Conservation (phyloP, 192 early-diverging fungal species). For the Backusella westeae region DNA sequence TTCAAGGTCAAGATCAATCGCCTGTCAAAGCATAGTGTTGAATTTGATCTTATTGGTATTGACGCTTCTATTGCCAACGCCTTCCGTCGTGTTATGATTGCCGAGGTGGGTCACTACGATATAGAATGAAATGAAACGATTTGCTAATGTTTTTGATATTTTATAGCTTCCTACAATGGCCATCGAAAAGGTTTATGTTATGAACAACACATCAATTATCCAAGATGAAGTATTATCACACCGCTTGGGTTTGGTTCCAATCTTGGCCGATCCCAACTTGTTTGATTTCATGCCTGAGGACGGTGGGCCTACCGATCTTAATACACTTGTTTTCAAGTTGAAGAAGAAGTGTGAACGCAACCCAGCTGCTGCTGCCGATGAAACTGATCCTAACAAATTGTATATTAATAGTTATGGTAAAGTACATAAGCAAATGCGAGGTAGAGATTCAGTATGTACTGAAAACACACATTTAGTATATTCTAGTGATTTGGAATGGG, state of each 20-base stretch:
- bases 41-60: constrained; percentile 94
- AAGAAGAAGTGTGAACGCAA: constrained; percentile 70
- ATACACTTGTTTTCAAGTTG: constrained; percentile 91
- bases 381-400: constrained; percentile 70
- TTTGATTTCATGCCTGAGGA: constrained; percentile 76
- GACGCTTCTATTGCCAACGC: constrained; percentile 95
- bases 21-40: constrained; percentile 72
- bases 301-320: constrained; percentile 85
- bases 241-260: constrained; percentile 89
- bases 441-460: neutral
- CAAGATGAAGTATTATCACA: constrained; percentile 94
- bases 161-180: constrained; percentile 91
- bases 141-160: neutral
- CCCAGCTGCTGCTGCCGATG: constrained; percentile 53
- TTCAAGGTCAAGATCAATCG: constrained; percentile 72
- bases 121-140: neutral
- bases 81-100: constrained; percentile 88
- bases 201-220: constrained; percentile 89
- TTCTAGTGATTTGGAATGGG: constrained; percentile 78
- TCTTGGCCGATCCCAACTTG: constrained; percentile 76
- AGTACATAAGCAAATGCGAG: neutral
- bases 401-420: constrained; percentile 71
- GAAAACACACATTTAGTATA: constrained; percentile 49
- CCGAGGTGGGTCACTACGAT: constrained; percentile 59
- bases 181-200: constrained; percentile 89